These are phyloP conservation scores for Pythium pyrilobum DNA, from an alignment of 352 stramenopile species.

Conservation along the genomic window DNA sequence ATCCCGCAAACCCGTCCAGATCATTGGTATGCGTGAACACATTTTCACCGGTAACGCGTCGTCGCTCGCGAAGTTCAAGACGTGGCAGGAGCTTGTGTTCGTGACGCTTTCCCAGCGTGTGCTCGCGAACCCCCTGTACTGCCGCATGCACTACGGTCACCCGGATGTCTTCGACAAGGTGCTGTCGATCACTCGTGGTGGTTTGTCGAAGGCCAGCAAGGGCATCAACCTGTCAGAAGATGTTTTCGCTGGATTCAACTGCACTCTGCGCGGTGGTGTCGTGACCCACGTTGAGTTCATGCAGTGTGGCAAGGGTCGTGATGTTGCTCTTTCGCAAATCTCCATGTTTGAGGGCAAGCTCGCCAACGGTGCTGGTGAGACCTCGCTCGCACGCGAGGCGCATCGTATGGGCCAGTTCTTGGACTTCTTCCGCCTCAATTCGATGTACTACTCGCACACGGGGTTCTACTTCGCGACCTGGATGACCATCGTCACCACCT, in stretches of 20 bases:
- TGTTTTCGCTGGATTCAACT: slow-evolving; percentile 83
- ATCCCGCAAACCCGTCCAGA: slow-evolving; percentile 65
- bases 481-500: slow-evolving; percentile 87
- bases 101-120: slow-evolving; percentile 82
- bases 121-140: slow-evolving; percentile 62
- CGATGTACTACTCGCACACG: slow-evolving; percentile 86
- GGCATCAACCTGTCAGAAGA: slow-evolving; percentile 85
- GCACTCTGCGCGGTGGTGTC: slow-evolving; percentile 64
- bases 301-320: slow-evolving; percentile 82
- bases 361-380: slow-evolving; percentile 77
- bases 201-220: slow-evolving; percentile 76
- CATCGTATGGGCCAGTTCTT: slow-evolving; percentile 84
- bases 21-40: slow-evolving; percentile 84
- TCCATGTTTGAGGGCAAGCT: slow-evolving; percentile 87
- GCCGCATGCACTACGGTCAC: slow-evolving; percentile 83
- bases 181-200: slow-evolving; percentile 63
- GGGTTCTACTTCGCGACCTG: slow-evolving; percentile 84
- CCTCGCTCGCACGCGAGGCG: slow-evolving; percentile 66
- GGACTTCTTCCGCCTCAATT: slow-evolving; percentile 84
- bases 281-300: slow-evolving; percentile 84
- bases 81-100: slow-evolving; percentile 82
- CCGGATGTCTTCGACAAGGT: slow-evolving; percentile 84
- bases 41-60: slow-evolving; percentile 85
- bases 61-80: slow-evolving; percentile 82
- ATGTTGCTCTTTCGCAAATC: slow-evolving; percentile 82